Conservation (phyloP, 495 filamentous ascomycete genomes). For the Acidiella bohemica region DNA sequence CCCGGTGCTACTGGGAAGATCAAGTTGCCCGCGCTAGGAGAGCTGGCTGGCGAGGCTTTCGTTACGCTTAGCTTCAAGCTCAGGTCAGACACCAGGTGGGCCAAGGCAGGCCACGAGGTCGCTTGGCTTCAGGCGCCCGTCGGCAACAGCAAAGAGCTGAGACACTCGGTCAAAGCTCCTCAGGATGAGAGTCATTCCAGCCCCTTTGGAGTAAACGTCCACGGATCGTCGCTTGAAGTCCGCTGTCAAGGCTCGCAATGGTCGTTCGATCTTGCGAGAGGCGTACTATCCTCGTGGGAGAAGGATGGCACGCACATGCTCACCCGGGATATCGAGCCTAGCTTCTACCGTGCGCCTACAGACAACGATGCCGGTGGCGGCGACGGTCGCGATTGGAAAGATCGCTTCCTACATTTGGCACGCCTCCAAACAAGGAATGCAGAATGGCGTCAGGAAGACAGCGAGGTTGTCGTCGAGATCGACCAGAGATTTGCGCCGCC, state of each 20-base stretch:
- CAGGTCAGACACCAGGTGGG: constrained; percentile 5
- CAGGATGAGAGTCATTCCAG: neutral
- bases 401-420: constrained; percentile 1
- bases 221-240: neutral
- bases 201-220: neutral
- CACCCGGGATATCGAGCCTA: neutral
- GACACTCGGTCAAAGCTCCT: neutral
- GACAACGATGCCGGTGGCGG: constrained; percentile 5
- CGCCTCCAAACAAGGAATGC: constrained; percentile 1
- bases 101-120: constrained; percentile 5
- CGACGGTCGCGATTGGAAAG: constrained; percentile 5
- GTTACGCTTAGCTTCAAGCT: constrained; percentile 5
- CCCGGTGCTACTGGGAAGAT: constrained; percentile 3
- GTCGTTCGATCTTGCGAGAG: neutral
- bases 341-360: constrained; percentile 8
- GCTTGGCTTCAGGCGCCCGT: constrained; percentile 1
- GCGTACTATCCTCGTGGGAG: constrained; percentile 2
- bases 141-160: neutral
- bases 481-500: constrained; percentile 9
- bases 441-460: constrained; percentile 3
- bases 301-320: constrained; percentile 7
- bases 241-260: neutral
- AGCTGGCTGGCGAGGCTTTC: neutral
- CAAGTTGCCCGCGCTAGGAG: neutral
- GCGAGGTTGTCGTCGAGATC: neutral